Conservation (phyloP, 208 protist species). For the Leishmania guyanensis region DNA sequence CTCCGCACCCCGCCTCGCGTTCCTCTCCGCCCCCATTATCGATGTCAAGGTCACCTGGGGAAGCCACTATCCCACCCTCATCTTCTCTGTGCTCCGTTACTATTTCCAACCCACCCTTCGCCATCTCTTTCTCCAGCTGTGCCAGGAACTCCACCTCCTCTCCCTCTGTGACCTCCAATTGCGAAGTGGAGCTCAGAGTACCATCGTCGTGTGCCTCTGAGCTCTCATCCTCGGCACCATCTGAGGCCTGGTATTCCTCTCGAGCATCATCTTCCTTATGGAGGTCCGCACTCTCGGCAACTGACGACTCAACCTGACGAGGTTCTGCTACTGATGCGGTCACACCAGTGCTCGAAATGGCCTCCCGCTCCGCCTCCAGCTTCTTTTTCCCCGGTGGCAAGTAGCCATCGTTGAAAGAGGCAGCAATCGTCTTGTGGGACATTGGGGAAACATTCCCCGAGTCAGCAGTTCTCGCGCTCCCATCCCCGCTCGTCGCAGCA, state of each 20-base stretch:
- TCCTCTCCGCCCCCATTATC: slow-evolving; percentile 3
- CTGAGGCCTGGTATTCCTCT: background rate
- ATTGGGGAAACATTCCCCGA: background rate
- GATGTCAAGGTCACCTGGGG: background rate
- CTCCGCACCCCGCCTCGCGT: background rate
- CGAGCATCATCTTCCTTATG: background rate
- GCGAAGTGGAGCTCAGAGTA: slow-evolving; percentile 6
- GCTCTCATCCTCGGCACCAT: background rate
- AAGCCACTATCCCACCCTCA: background rate
- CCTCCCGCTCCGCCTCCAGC: background rate
- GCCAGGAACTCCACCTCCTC: slow-evolving; percentile 29
- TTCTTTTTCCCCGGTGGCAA: background rate
- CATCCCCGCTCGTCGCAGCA: slow-evolving; percentile 6
- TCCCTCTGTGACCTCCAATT: slow-evolving; percentile 19
- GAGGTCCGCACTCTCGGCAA: background rate
- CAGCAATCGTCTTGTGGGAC: background rate
- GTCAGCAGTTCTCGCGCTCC: background rate
- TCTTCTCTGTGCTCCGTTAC: background rate
- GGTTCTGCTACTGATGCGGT: background rate
- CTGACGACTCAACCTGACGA: background rate
- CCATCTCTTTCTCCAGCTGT: slow-evolving; percentile 26
- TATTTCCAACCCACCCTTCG: background rate
- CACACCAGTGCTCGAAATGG: background rate
- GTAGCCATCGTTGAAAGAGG: background rate
- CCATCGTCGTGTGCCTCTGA: slow-evolving; percentile 1